Evolutionary conservation across 2,329 filamentous ascomycete species (phyloP).

Genomic region (Cucurbitaria berberidis): DNA sequence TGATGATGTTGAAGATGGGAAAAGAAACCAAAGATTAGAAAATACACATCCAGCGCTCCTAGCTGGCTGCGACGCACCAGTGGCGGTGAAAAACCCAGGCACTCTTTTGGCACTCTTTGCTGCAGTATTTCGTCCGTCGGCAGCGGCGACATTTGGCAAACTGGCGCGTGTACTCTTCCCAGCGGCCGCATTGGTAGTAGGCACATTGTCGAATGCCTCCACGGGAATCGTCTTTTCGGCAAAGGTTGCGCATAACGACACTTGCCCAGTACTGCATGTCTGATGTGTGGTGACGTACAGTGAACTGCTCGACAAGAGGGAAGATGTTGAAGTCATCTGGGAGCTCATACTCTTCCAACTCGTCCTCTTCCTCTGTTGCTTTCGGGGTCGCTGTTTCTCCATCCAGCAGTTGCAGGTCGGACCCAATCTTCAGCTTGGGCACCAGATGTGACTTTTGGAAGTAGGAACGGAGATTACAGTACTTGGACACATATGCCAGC

Average conservation of each 20-base stretch:
- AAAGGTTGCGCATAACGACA: slow-evolving; percentile 98
- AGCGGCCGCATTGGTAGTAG: slow-evolving; percentile 97
- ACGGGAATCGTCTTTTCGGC: slow-evolving; percentile 93
- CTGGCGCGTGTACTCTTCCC: slow-evolving; percentile 95
- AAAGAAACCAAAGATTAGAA: slow-evolving; percentile 30
- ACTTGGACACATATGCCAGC: slow-evolving; percentile 96
- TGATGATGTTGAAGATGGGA: slow-evolving; percentile 39
- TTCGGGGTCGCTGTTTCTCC: slow-evolving; percentile 59
- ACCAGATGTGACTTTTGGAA: slow-evolving; percentile 96
- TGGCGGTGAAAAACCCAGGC: slow-evolving; percentile 98
- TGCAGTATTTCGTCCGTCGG: slow-evolving; percentile 97
- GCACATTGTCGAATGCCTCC: slow-evolving; percentile 97
- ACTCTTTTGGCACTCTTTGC: slow-evolving; percentile 99
- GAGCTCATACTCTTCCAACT: slow-evolving; percentile 85
- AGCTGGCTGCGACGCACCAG: slow-evolving; percentile 84
- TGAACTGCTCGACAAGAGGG: slow-evolving; percentile 97
- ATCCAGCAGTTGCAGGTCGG: slow-evolving; percentile 81
- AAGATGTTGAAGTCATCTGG: slow-evolving; percentile 99
- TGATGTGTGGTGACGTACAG: slow-evolving; percentile 88
- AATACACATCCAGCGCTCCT: slow-evolving; percentile 18
- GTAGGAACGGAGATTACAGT: slow-evolving; percentile 93
- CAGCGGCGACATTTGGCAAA: slow-evolving; percentile 98
- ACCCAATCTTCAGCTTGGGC: slow-evolving; percentile 86
- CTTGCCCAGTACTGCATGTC: slow-evolving; percentile 99
- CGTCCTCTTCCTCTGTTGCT: slow-evolving; percentile 62